These are phyloP conservation scores for Furcasterigmium furcatum DNA, from an alignment of 2,329 filamentous ascomycete genomes.

Conservation along the genomic window DNA sequence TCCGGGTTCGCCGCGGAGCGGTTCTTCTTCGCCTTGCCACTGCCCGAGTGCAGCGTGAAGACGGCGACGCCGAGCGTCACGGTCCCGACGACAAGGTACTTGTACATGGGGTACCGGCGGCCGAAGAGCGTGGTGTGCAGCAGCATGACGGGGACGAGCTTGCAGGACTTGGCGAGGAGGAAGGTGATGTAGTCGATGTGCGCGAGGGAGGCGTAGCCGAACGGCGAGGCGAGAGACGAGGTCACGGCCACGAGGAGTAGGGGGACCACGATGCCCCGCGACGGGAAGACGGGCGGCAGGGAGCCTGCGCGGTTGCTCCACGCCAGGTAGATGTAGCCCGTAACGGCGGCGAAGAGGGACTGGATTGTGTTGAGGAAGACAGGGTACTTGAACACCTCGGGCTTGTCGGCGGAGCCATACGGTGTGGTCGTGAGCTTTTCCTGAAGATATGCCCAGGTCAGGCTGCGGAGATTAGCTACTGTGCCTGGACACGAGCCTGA, in stretches of 20 bases:
- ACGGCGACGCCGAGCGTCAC: slow-evolving; percentile 92
- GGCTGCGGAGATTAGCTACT: slow-evolving; percentile 44
- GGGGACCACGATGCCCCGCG: slow-evolving; percentile 68
- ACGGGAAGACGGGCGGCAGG: slow-evolving; percentile 71
- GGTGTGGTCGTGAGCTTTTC: slow-evolving; percentile 94
- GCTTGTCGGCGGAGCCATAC: slow-evolving; percentile 62
- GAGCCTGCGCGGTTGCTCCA: slow-evolving; percentile 53
- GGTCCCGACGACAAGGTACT: slow-evolving; percentile 88
- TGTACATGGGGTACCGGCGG: slow-evolving; percentile 87
- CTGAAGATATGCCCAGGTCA: slow-evolving; percentile 95
- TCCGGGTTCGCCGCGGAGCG: slow-evolving; percentile 38
- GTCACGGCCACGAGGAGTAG: slow-evolving; percentile 81
- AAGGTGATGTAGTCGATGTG: slow-evolving; percentile 99
- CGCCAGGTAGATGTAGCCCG: slow-evolving; percentile 77
- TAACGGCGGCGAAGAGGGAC: slow-evolving; percentile 80
- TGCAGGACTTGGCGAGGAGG: slow-evolving; percentile 96
- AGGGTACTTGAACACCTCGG: slow-evolving; percentile 85
- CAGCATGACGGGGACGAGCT: slow-evolving; percentile 97
- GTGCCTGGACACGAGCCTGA: too few relatives aligned
- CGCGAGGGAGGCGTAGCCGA: slow-evolving; percentile 86
- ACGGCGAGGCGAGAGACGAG: slow-evolving; percentile 85
- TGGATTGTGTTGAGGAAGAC: slow-evolving; percentile 97
- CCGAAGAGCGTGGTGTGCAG: slow-evolving; percentile 91
- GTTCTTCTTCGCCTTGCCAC: slow-evolving; percentile 44
- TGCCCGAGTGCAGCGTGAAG: slow-evolving; percentile 83